Conservation (phyloP, 805 yeast genomes). For the Candida succiphila region DNA sequence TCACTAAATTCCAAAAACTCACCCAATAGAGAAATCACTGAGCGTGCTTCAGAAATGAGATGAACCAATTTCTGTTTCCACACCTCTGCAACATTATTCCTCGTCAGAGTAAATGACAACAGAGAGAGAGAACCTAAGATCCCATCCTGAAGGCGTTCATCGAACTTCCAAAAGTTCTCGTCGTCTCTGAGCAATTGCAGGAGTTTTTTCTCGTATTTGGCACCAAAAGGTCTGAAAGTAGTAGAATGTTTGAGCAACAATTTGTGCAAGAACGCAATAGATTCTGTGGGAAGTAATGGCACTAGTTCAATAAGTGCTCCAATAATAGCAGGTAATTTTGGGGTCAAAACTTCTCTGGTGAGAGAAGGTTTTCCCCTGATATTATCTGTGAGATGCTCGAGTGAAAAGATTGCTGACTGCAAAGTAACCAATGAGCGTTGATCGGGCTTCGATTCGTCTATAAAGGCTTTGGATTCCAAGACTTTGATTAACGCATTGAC, state of each 20-base stretch:
- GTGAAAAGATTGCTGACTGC: slow-evolving; percentile 28
- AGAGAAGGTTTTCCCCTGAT: slow-evolving; percentile 77
- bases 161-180: slow-evolving; percentile 27
- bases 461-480: slow-evolving; percentile 27
- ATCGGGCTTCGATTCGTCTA: slow-evolving; percentile 18
- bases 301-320: slow-evolving; percentile 38
- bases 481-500: slow-evolving; percentile 31
- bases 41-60: slow-evolving; percentile 42
- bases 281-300: slow-evolving; percentile 25
- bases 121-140: slow-evolving; percentile 43
- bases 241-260: slow-evolving; percentile 55
- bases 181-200: slow-evolving; percentile 23
- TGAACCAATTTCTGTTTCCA: slow-evolving; percentile 38
- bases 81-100: slow-evolving; percentile 35
- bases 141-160: slow-evolving; percentile 26
- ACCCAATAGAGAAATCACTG: slow-evolving; percentile 45
- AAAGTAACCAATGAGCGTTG: slow-evolving; percentile 16
- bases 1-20: slow-evolving; percentile 48
- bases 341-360: slow-evolving; percentile 75
- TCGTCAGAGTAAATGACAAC: slow-evolving; percentile 44
- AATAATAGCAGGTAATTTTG: slow-evolving; percentile 59
- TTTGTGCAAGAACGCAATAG: slow-evolving; percentile 29
- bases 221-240: slow-evolving; percentile 71
- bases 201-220: slow-evolving; percentile 43
- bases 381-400: slow-evolving; percentile 30